A percentile compares a stretch with the other conserved stretches of the same genome.
Evolutionary conservation across 306 rosid species (phyloP).

Genomic region (Erythrophleum fordii): DNA sequence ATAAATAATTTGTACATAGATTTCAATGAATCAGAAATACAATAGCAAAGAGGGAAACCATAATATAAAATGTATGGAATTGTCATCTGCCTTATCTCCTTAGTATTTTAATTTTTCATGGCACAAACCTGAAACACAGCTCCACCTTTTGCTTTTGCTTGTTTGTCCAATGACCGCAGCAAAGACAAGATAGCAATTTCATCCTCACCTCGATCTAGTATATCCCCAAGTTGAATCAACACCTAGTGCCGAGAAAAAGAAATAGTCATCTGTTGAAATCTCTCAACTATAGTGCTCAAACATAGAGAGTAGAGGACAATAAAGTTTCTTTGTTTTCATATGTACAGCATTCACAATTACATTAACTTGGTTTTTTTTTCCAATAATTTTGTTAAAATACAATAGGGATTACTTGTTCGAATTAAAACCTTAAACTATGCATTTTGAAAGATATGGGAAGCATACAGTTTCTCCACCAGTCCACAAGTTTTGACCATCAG

Average conservation of each 20-base stretch:
- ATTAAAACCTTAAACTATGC: slow-evolving; percentile 9
- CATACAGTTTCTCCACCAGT: slow-evolving; percentile 87
- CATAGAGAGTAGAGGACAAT: background rate
- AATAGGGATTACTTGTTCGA: slow-evolving; percentile 2
- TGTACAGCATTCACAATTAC: slow-evolving; percentile 19
- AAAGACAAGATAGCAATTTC: slow-evolving; percentile 92
- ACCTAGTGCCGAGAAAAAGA: slow-evolving; percentile 52
- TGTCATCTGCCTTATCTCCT: background rate
- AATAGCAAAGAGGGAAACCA: slow-evolving; percentile 12
- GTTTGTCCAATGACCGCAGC: slow-evolving; percentile 79
- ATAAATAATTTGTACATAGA: slow-evolving; percentile 6
- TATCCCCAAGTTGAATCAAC: slow-evolving; percentile 91
- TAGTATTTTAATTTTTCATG: slow-evolving; percentile 23
- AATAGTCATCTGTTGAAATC: slow-evolving; percentile 2
- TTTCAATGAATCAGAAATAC: background rate
- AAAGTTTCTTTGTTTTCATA: slow-evolving; percentile 2
- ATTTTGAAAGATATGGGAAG: slow-evolving; percentile 18
- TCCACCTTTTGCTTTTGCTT: slow-evolving; percentile 87
- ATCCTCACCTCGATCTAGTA: slow-evolving; percentile 95
- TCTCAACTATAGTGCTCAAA: background rate
- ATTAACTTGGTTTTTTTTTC: background rate
- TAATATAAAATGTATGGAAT: background rate
- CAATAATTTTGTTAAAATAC: background rate
- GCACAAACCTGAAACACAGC: slow-evolving; percentile 92
- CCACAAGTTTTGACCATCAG: slow-evolving; percentile 79